Base-by-base conservation (phyloP, 1,284 basidiomycete genomes). In the Schizopora paradoxa region DNA sequence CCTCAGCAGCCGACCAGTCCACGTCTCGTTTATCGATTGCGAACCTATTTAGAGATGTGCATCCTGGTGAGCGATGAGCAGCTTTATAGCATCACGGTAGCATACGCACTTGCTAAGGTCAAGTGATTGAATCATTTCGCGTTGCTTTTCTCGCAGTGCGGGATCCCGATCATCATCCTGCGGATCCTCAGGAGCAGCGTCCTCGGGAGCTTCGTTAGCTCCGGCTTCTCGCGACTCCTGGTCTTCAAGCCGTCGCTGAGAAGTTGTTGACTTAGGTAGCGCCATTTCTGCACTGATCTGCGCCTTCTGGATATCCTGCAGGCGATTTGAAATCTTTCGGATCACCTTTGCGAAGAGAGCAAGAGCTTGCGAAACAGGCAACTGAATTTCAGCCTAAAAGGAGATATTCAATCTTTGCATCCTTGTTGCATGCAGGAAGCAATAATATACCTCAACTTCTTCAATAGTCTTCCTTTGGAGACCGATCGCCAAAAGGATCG, bases 321-420 rank as follows among this genome's bases (percentile, higher is more conserved):
- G 67, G 23, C 77, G 72, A 57, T 87, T 88, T 54, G 79, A 82
- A 49, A 97, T 77, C 66, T 93, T 91, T 43, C 91, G 82, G 43
- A 98, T 70, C 25, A 92, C 75, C 69, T 99, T 98, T 56, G 85
- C 85, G 63, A 99, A 94, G 29, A 98, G 72, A 0, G 95, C 94
- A 11, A 99, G 75, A 0, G 82, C 76, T 65, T 99, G 95, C 2
- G 86, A 86, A 18, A 91, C 82, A 0, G 91, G 87, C 0, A 98
- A 67, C 18, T 82, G 79, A 16, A 99, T 72, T 60, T 96, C 92
- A 26, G 66, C 61, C 86, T 89, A 49, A 40, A 44, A 6, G 13
- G 10, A 25, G 16, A 32, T 35, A 18, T 41, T n/a, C 28, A 42
- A 41, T 31, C 29, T 13, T 39, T 43, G 25, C 13, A 40, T 49